phyloP scores from a whole-genome alignment of 2,329 filamentous ascomycete genomes.

The Penicillium digitatum region DNA sequence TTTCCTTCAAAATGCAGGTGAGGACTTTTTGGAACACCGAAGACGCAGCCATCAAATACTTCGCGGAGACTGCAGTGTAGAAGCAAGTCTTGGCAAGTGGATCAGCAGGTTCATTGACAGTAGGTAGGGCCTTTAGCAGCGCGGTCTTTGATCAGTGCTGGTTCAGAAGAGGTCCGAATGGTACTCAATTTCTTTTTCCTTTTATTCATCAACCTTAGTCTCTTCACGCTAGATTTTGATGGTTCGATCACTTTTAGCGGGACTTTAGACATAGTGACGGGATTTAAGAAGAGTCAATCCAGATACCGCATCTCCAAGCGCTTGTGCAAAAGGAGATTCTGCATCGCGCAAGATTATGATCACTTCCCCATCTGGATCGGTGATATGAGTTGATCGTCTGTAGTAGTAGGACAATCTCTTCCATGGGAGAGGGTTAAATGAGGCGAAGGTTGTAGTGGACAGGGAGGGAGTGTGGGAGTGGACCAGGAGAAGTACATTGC shows the following conservation, averaged over 20 bases:
- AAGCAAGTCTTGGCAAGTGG: not conserved
- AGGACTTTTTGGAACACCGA: not conserved
- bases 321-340: not conserved
- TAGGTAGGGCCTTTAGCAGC: no score
- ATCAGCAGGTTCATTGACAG: not conserved
- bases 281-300: no score
- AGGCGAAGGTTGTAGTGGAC: not conserved
- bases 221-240: not conserved
- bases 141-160: not conserved
- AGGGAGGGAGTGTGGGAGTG: not conserved
- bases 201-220: rapidly evolving
- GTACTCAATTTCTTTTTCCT: not conserved
- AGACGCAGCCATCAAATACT: not conserved
- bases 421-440: not conserved
- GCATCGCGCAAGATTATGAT: constrained; percentile 7
- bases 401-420: not conserved
- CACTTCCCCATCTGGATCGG: constrained; percentile 13
- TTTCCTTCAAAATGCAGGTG: not conserved
- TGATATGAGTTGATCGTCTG: not conserved
- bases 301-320: not conserved
- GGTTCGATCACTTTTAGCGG: not conserved
- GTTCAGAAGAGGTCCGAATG: not conserved
- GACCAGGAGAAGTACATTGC: not conserved
- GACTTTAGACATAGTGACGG: not conserved
- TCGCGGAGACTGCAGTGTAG: not conserved